These are phyloP conservation scores for Cercospora sojina DNA, from an alignment of 2,329 filamentous ascomycete genomes.

Conservation along the genomic window DNA sequence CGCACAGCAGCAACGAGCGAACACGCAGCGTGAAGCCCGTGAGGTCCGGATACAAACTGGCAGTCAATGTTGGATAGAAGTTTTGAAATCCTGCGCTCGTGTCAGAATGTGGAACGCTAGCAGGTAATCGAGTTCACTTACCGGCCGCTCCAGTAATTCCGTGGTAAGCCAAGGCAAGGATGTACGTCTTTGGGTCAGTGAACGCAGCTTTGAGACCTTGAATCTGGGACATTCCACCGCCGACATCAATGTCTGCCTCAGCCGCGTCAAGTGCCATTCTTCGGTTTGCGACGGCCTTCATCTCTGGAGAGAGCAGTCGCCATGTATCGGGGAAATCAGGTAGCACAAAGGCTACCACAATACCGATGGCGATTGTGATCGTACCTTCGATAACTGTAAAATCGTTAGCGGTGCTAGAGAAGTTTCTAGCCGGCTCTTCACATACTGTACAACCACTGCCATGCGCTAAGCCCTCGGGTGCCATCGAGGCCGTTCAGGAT, in stretches of 20 bases:
- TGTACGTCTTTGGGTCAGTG: slow-evolving; percentile 51
- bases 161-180: slow-evolving; percentile 51
- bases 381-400: slow-evolving; percentile 42
- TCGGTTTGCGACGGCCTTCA: slow-evolving; percentile 49
- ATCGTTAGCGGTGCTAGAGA: slow-evolving; percentile 32
- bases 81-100: slow-evolving; percentile 50
- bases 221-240: slow-evolving; percentile 50
- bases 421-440: too few relatives aligned
- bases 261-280: slow-evolving; percentile 53
- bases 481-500: slow-evolving; percentile 67
- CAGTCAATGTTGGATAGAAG: slow-evolving; percentile 56
- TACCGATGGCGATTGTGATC: slow-evolving; percentile 31
- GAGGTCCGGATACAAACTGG: slow-evolving; percentile 38
- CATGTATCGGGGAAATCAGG: slow-evolving; percentile 54
- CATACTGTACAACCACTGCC: slow-evolving; percentile 41
- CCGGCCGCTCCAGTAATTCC: slow-evolving; percentile 48
- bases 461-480: slow-evolving; percentile 57
- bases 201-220: slow-evolving; percentile 54
- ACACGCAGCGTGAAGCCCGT: slow-evolving; percentile 40
- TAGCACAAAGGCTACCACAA: slow-evolving; percentile 40
- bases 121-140: neutral
- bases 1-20: slow-evolving; percentile 53
- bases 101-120: neutral
- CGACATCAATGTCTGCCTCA: slow-evolving; percentile 52
- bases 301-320: slow-evolving; percentile 43